A percentile compares a stretch with the other conserved stretches of the same genome.
Evolutionary conservation across 441 rosid species (phyloP).

Genomic region (Brassica balearica): DNA sequence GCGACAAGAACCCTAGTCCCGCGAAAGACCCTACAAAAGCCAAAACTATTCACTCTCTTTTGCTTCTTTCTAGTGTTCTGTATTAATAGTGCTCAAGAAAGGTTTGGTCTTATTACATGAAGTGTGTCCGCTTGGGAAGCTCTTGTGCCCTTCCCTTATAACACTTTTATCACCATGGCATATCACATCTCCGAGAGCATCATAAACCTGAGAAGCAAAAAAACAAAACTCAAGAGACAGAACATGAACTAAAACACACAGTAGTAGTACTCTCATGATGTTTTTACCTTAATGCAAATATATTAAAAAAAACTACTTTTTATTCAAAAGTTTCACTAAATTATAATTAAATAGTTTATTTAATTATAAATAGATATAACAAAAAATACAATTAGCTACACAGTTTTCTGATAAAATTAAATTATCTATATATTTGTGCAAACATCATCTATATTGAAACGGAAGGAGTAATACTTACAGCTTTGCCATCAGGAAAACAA

Average conservation of each 20-base stretch:
- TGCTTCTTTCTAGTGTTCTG: conserved; percentile 3
- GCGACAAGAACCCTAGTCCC: conserved; percentile 76
- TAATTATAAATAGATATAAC: no score
- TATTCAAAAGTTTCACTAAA: no score
- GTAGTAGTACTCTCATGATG: no score
- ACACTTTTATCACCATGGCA: neutral
- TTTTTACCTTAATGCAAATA: no score
- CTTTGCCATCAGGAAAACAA: conserved; percentile 94
- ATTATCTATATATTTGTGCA: no score
- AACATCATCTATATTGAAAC: no score
- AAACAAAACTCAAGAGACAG: neutral
- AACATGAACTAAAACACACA: neutral
- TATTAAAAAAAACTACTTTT: no score
- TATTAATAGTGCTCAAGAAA: neutral
- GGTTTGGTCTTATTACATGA: neutral
- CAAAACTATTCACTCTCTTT: neutral
- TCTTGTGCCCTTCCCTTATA: conserved; percentile 1
- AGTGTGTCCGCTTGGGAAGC: conserved; percentile 5
- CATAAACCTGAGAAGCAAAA: conserved; percentile 1
- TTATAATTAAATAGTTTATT: no score
- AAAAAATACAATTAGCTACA: no score
- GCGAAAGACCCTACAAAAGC: conserved; percentile 75
- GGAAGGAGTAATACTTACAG: conserved; percentile 45
- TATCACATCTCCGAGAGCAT: neutral
- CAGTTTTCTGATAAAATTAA: no score